Evolutionary conservation across 73 alveolate genomes (phyloP), one percentile per base, ranked within the genome.

Genomic region (Stentor roeselii): DNA sequence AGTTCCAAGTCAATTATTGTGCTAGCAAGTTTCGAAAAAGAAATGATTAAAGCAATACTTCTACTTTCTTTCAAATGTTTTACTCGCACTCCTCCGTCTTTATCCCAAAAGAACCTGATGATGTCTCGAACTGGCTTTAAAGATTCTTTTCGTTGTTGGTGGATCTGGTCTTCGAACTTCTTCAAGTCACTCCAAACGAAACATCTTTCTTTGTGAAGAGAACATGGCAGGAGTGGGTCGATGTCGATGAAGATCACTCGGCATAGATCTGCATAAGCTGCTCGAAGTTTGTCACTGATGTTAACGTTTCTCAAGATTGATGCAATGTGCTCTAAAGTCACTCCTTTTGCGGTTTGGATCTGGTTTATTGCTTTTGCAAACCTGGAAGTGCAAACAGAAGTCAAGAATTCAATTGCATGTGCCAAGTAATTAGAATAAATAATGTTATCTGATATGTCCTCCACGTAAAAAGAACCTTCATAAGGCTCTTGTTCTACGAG

Each of bases 191-290:
- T 34, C 80, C 80, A 67, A 30, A 27, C 15, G 41, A 30, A 67
- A 2, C 80, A 67, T 30, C 80, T n/a, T 27, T 21, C 37, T 67
- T n/a, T 67, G 0, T 67, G 80, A 1, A 27, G n/a, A 0, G 80
- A 67, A 67, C n/a, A 21, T 21, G 80, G 37, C 42, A 67, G 0
- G 41, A 21, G 34, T 0, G 80, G 80, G 80, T 67, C 80, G 80
- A 67, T 32, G 2, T 67, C 80, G 0, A 67, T 67, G 34, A 67
- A 30, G 21, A 67, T 21, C 21, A 40, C 34, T 67, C 80, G n/a
- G 80, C 80, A 67, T 21, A 67, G n/a, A 67, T 67, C 34, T n/a
- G 37, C 41, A 67, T 67, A 67, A 32, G 80, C 80, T 11, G 80
- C 37, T 30, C 37, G n/a, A 1, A 67, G 14, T 21, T 32, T 67